Evolutionary conservation across 2,329 filamentous ascomycete species (phyloP).

Genomic region (Nothophoma quercina): DNA sequence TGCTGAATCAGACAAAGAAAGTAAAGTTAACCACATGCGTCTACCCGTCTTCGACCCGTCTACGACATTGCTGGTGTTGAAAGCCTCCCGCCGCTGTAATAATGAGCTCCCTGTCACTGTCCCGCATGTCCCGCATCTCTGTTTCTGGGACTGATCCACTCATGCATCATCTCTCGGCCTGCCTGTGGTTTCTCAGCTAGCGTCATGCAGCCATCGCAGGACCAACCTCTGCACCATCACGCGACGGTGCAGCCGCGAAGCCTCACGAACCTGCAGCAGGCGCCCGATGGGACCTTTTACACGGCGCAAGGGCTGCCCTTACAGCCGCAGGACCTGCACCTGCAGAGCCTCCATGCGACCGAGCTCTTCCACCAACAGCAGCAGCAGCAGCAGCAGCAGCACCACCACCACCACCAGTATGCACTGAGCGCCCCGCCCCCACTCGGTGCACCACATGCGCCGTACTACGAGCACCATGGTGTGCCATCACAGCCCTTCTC

Average conservation of each 20-base stretch:
- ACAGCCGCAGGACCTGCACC: slow-evolving; percentile 43
- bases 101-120: slow-evolving; percentile 12
- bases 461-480: slow-evolving; percentile 48
- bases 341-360: slow-evolving; percentile 51
- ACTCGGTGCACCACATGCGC: slow-evolving; percentile 24
- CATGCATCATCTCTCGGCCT: slow-evolving; percentile 6
- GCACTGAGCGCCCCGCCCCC: slow-evolving; percentile 24
- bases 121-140: slow-evolving; percentile 10
- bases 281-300: slow-evolving; percentile 34
- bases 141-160: slow-evolving; percentile 19
- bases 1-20: slow-evolving; percentile 39
- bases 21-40: slow-evolving; percentile 17
- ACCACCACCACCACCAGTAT: slow-evolving; percentile 23
- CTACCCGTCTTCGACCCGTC: slow-evolving; percentile 10
- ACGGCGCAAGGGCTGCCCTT: slow-evolving; percentile 27
- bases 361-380: slow-evolving; percentile 36
- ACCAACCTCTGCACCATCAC: slow-evolving; percentile 32
- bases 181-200: slow-evolving; percentile 15
- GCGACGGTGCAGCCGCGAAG: slow-evolving; percentile 18
- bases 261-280: slow-evolving; percentile 42
- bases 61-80: slow-evolving; percentile 9
- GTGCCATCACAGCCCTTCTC: slow-evolving; percentile 22
- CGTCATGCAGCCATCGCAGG: slow-evolving; percentile 25
- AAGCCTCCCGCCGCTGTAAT: slow-evolving; percentile 13
- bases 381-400: slow-evolving; percentile 22